Evolutionary conservation across 2,329 filamentous ascomycete genomes (phyloP).

Genomic region (Sarocladiaceae sp.): DNA sequence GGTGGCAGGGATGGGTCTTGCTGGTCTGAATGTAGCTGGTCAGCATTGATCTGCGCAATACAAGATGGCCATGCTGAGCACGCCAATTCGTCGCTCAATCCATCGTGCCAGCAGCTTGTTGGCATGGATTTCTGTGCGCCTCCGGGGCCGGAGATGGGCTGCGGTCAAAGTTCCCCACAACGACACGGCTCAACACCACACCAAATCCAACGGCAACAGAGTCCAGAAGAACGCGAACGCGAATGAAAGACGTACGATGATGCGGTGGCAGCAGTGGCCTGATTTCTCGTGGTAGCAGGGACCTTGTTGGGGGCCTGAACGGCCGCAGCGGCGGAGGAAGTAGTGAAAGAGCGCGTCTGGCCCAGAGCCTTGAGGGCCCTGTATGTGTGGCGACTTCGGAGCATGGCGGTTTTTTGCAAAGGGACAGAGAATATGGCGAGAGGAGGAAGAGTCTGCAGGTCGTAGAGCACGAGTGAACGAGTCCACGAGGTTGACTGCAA

Average conservation of each 20-base stretch:
- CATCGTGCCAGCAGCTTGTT: neutral
- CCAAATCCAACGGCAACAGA: neutral
- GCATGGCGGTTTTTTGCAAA: slow-evolving; percentile 30
- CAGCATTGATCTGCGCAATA: slow-evolving; percentile 10
- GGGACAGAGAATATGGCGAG: neutral
- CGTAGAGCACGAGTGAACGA: slow-evolving; percentile 10
- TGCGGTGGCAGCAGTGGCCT: slow-evolving; percentile 42
- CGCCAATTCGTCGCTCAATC: neutral
- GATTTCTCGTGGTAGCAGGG: slow-evolving; percentile 36
- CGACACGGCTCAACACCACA: neutral
- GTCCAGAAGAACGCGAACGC: neutral
- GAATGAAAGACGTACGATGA: slow-evolving; percentile 42
- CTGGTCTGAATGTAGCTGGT: slow-evolving; percentile 21
- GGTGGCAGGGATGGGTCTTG: slow-evolving; percentile 56
- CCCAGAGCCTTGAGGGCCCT: slow-evolving; percentile 40
- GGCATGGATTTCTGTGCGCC: neutral
- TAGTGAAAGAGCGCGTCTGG: slow-evolving; percentile 34
- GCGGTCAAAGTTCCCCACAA: neutral
- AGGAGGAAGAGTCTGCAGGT: slow-evolving; percentile 7
- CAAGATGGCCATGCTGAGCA: neutral
- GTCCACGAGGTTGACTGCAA: slow-evolving; percentile 13
- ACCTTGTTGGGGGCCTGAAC: slow-evolving; percentile 33
- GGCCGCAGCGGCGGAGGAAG: slow-evolving; percentile 29
- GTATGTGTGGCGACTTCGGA: slow-evolving; percentile 40
- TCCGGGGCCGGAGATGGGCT: slow-evolving; percentile 9